Evolutionary conservation across 768 basidiomycete genomes (phyloP).

Genomic region (Tricholoma flavovirens): DNA sequence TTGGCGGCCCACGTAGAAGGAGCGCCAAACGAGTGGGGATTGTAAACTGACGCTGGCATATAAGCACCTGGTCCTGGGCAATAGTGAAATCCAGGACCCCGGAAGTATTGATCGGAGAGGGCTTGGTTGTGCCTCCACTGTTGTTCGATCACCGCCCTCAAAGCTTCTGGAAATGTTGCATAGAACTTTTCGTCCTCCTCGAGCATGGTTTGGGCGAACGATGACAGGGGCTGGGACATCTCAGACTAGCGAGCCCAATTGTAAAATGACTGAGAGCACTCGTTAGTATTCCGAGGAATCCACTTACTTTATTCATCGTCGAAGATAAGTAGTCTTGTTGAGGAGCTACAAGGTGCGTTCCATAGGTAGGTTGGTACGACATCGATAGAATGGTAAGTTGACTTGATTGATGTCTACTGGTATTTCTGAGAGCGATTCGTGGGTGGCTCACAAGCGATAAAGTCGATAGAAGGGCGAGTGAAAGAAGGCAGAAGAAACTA

Average conservation of each 20-base stretch:
- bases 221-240: constrained; percentile 1
- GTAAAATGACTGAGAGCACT: background rate
- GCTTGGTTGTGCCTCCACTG: constrained; percentile 6
- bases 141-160: constrained; percentile 10
- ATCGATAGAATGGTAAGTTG: background rate
- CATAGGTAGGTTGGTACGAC: background rate
- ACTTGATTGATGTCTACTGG: too few relatives aligned
- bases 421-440: background rate
- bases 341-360: background rate
- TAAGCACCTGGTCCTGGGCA: background rate
- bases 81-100: background rate
- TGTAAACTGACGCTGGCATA: background rate
- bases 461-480: background rate
- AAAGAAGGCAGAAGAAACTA: background rate
- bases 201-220: constrained; percentile 14
- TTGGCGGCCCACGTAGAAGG: background rate
- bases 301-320: background rate
- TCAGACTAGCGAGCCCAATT: background rate
- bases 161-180: constrained; percentile 14
- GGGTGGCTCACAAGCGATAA: background rate
- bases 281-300: background rate
- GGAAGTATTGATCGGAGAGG: background rate
- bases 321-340: background rate
- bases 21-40: background rate
- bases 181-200: constrained; percentile 16